Evolutionary conservation across 2,329 filamentous ascomycete genomes (phyloP).

Genomic region (Plectosphaerella cucumerina): DNA sequence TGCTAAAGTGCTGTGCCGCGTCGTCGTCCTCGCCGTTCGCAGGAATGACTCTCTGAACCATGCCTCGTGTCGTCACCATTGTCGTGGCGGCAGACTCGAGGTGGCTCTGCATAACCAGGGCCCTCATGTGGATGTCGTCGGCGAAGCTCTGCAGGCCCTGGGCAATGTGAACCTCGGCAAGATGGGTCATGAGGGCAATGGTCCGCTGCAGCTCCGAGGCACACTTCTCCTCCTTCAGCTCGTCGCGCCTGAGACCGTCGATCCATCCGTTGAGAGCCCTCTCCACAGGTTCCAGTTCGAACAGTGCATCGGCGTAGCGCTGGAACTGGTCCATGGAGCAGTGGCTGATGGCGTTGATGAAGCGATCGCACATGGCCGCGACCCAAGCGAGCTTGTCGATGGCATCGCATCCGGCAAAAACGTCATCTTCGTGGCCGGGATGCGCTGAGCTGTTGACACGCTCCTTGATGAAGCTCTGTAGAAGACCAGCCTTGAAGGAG

Average conservation of each 20-base stretch:
- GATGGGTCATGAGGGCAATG: slow-evolving; percentile 80
- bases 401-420: slow-evolving; percentile 75
- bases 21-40: slow-evolving; percentile 58
- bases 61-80: slow-evolving; percentile 56
- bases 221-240: slow-evolving; percentile 80
- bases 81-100: slow-evolving; percentile 72
- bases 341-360: slow-evolving; percentile 73
- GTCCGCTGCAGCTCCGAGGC: slow-evolving; percentile 77
- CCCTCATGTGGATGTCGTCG: slow-evolving; percentile 74
- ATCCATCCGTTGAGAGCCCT: slow-evolving; percentile 85
- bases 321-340: slow-evolving; percentile 77
- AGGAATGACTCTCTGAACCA: slow-evolving; percentile 64
- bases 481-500: slow-evolving; percentile 78
- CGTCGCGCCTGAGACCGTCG: slow-evolving; percentile 76
- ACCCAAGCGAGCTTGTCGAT: slow-evolving; percentile 85
- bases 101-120: slow-evolving; percentile 72
- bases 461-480: slow-evolving; percentile 76
- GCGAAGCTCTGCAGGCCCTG: slow-evolving; percentile 62
- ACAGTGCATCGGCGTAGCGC: slow-evolving; percentile 72
- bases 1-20: slow-evolving; percentile 60
- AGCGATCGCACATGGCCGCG: slow-evolving; percentile 75
- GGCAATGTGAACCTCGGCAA: slow-evolving; percentile 75
- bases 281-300: slow-evolving; percentile 89
- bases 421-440: slow-evolving; percentile 70
- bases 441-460: slow-evolving; percentile 64